phyloP scores from a whole-genome alignment of 2,329 filamentous ascomycete species.

The Xylariaceae sp. region DNA sequence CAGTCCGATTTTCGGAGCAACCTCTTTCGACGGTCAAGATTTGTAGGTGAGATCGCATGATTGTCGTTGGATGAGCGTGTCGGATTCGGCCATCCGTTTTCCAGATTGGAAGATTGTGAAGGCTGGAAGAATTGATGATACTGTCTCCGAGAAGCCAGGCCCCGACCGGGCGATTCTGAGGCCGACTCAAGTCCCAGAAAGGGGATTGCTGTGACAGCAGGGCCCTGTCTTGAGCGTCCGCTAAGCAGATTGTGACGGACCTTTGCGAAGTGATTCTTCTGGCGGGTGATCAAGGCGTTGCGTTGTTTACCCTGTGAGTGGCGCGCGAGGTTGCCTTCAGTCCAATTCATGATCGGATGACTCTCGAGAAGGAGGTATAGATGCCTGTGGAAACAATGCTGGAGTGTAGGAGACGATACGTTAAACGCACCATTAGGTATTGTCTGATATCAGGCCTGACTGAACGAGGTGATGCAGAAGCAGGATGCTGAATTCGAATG shows the following conservation, averaged over 20 bases:
- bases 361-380: slow-evolving; percentile 8
- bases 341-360: slow-evolving; percentile 46
- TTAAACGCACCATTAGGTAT: neutral
- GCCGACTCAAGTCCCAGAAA: slow-evolving; percentile 20
- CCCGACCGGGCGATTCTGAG: slow-evolving; percentile 2
- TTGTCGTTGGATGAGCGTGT: slow-evolving; percentile 1
- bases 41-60: neutral
- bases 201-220: slow-evolving; percentile 28
- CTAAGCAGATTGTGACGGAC: slow-evolving; percentile 33
- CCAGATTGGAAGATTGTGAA: slow-evolving; percentile 15
- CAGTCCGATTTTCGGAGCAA: slow-evolving; percentile 34
- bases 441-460: neutral
- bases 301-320: slow-evolving; percentile 35
- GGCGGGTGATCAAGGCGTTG: slow-evolving; percentile 35
- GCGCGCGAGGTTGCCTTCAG: slow-evolving; percentile 42
- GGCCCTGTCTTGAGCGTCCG: slow-evolving; percentile 29
- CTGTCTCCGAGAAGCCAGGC: slow-evolving; percentile 1
- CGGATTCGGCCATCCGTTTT: slow-evolving; percentile 5
- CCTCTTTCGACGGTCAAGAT: slow-evolving; percentile 28
- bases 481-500: neutral
- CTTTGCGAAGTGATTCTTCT: slow-evolving; percentile 45
- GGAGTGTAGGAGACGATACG: neutral
- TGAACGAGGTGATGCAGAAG: neutral
- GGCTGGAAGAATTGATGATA: slow-evolving; percentile 19
- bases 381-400: slow-evolving; percentile 16